These are phyloP conservation scores for Chenopodium suecicum DNA, from an alignment of 148 eudicot genomes.

Conservation along the genomic window DNA sequence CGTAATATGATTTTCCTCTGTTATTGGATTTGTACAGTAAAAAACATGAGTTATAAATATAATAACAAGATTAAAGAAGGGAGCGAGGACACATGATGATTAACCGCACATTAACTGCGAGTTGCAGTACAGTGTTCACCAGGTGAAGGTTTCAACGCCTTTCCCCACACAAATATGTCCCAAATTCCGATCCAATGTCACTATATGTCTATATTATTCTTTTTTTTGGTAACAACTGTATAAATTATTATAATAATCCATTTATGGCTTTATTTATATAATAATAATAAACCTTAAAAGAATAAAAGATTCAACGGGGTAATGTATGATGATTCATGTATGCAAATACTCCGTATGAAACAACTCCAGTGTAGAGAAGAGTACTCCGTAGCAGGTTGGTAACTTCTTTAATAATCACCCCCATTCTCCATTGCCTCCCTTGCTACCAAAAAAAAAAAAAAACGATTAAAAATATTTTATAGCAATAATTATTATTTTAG, in stretches of 20 bases:
- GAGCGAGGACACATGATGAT: background rate
- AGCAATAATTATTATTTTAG: too few species aligned
- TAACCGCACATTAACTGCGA: background rate
- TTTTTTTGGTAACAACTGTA: too few species aligned
- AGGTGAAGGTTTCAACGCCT: too few species aligned
- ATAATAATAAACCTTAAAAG: too few species aligned
- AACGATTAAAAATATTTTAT: too few species aligned
- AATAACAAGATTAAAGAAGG: background rate
- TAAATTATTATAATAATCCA: background rate
- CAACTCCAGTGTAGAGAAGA: too few species aligned
- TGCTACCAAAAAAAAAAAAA: background rate
- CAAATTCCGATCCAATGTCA: constrained; percentile 11
- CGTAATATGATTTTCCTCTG: too few species aligned
- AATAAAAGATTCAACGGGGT: too few species aligned
- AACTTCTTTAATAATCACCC: background rate
- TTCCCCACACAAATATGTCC: background rate
- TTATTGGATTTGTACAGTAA: too few species aligned
- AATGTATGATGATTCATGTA: background rate
- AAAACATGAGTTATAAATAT: too few species aligned
- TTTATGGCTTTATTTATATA: too few species aligned
- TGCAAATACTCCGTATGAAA: background rate
- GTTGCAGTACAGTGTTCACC: background rate
- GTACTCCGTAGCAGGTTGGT: background rate
- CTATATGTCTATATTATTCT: too few species aligned
- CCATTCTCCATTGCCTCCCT: background rate